Conservation (phyloP, 306 rosid genomes). For the Astragalus membranaceus region DNA sequence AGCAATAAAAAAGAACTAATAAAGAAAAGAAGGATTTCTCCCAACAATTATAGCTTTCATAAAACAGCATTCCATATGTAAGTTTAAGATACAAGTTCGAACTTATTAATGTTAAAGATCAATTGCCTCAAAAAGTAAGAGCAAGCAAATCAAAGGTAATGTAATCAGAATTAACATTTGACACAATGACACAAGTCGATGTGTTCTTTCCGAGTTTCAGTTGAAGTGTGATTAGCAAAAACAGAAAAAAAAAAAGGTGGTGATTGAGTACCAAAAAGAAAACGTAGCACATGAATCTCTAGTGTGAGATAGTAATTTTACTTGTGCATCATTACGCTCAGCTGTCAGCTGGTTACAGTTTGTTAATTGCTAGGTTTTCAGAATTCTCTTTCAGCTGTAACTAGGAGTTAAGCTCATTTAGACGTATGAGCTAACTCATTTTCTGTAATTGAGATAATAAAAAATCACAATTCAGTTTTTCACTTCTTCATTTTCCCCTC, state of each 20-base stretch:
- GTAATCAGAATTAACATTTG: neutral
- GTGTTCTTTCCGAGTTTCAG: neutral
- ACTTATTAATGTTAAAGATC: neutral
- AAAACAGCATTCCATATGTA: neutral
- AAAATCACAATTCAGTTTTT: no score
- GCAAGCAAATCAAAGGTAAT: neutral
- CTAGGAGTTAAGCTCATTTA: no score
- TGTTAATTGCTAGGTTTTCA: no score
- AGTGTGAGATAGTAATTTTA: neutral
- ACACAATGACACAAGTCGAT: neutral
- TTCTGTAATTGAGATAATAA: no score
- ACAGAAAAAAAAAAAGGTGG: neutral
- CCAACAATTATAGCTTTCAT: neutral
- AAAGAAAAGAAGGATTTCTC: neutral
- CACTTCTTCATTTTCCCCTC: no score
- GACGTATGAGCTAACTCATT: no score
- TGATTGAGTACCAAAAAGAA: neutral
- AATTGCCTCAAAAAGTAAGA: neutral
- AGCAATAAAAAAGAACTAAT: slow-evolving; percentile 3
- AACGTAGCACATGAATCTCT: neutral
- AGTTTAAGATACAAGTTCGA: neutral
- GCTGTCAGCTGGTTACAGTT: no score
- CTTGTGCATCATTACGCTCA: no score
- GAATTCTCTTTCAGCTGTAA: no score
- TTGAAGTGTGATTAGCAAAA: neutral